These are phyloP conservation scores for Salix purpurea DNA, from an alignment of 345 rosid species.

Conservation along the genomic window DNA sequence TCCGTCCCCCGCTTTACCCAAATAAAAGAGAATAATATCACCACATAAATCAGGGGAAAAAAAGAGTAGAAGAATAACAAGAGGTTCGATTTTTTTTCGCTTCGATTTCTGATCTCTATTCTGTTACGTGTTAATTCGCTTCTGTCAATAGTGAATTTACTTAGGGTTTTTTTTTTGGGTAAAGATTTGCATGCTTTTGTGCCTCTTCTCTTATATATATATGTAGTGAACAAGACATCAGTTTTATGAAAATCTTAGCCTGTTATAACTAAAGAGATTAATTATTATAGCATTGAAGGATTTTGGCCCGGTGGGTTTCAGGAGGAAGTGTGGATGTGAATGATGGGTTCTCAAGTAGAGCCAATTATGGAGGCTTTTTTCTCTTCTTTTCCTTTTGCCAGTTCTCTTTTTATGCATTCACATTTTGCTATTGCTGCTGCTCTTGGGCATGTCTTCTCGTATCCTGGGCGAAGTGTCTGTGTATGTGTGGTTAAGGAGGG, in stretches of 20 bases:
- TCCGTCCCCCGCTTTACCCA: neutral
- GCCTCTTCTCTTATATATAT: neutral
- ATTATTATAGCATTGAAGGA: neutral
- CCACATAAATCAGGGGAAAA: neutral
- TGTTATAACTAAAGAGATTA: neutral
- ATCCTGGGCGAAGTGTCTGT: neutral
- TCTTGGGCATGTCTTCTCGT: no score
- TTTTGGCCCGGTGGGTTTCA: neutral
- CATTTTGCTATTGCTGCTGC: no score
- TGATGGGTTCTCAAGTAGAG: constrained; percentile 29
- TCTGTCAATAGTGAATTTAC: neutral
- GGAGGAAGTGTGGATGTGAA: constrained; percentile 5
- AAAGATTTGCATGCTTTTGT: neutral
- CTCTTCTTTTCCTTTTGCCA: no score
- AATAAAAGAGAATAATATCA: neutral
- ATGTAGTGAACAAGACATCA: neutral
- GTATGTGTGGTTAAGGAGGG: neutral
- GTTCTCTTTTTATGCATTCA: no score
- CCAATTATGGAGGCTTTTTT: neutral
- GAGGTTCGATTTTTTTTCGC: neutral
- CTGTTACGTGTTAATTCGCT: neutral
- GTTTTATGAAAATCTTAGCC: neutral
- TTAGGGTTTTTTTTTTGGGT: neutral
- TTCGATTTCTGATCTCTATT: neutral
- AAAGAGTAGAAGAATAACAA: neutral